Evolutionary conservation across 2,329 filamentous ascomycete species (phyloP).

Genomic region (Plenodomus lindquistii): DNA sequence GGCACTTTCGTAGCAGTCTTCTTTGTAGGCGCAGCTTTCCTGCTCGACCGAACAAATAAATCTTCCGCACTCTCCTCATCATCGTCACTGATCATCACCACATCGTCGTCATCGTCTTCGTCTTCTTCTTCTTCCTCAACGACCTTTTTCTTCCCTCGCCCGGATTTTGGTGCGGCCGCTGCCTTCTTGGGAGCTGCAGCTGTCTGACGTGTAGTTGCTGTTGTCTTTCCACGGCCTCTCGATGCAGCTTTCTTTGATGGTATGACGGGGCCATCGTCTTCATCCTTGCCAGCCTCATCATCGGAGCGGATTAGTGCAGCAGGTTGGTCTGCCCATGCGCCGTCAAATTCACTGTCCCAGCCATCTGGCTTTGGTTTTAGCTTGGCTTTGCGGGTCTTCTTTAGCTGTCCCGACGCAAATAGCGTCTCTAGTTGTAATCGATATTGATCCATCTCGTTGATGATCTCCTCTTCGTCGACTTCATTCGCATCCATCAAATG

Average conservation of each 20-base stretch:
- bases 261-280: constrained; percentile 35
- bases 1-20: constrained; percentile 22
- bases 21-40: constrained; percentile 34
- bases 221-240: constrained; percentile 52
- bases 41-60: constrained; percentile 46
- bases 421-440: constrained; percentile 70
- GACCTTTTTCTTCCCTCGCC: constrained; percentile 47
- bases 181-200: constrained; percentile 37
- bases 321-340: constrained; percentile 80
- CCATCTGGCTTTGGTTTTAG: constrained; percentile 75
- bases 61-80: constrained; percentile 53
- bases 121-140: constrained; percentile 51
- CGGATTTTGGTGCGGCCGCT: constrained; percentile 38
- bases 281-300: constrained; percentile 53
- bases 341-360: constrained; percentile 91
- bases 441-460: constrained; percentile 73
- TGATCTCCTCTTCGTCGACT: constrained; percentile 70
- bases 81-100: constrained; percentile 52
- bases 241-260: constrained; percentile 46
- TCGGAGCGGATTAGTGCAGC: constrained; percentile 63
- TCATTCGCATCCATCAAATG: constrained; percentile 59
- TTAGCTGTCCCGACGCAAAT: constrained; percentile 68
- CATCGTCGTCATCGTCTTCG: constrained; percentile 45
- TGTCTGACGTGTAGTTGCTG: constrained; percentile 40
- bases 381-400: constrained; percentile 57